Conservation (phyloP, 2,329 filamentous ascomycete genomes). For the Lasiodiplodia hormozganensis region DNA sequence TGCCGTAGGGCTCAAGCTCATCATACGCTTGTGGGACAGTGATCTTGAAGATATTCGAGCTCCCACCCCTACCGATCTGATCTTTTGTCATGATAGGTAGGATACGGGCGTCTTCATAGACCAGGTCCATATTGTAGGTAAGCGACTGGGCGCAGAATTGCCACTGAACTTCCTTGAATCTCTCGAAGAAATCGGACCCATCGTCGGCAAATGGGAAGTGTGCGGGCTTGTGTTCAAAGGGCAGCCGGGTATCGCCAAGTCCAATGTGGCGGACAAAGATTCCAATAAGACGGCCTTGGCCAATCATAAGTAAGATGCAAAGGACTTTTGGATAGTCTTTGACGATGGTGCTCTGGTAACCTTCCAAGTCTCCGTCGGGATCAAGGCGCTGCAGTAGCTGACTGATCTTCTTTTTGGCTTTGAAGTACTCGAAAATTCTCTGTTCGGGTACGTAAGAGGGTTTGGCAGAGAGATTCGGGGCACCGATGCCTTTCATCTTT, state of each 20-base stretch:
- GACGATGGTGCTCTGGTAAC: not conserved
- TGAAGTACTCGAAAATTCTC: not conserved
- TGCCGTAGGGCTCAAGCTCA: conserved; percentile 19
- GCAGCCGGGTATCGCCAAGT: conserved; percentile 31
- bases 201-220: not conserved
- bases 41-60: conserved; percentile 7
- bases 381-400: not conserved
- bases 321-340: conserved; percentile 32
- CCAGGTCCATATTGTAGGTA: not conserved
- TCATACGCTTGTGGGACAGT: conserved; percentile 32
- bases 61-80: not conserved
- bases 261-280: conserved; percentile 27
- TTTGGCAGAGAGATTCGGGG: not conserved
- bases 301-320: conserved; percentile 32
- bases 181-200: conserved; percentile 11
- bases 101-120: conserved; percentile 13
- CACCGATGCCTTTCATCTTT: not conserved
- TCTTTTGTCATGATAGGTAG: conserved; percentile 29
- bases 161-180: conserved; percentile 34
- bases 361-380: not conserved
- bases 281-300: conserved; percentile 26
- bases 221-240: conserved; percentile 26
- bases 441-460: not conserved
- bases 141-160: conserved; percentile 30
- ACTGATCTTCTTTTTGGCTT: not conserved